Percentiles rank a stretch among this genome's conserved stretches.
phyloP scores from a whole-genome alignment of 2,329 filamentous ascomycete species.

The Emergomyces orientalis region DNA sequence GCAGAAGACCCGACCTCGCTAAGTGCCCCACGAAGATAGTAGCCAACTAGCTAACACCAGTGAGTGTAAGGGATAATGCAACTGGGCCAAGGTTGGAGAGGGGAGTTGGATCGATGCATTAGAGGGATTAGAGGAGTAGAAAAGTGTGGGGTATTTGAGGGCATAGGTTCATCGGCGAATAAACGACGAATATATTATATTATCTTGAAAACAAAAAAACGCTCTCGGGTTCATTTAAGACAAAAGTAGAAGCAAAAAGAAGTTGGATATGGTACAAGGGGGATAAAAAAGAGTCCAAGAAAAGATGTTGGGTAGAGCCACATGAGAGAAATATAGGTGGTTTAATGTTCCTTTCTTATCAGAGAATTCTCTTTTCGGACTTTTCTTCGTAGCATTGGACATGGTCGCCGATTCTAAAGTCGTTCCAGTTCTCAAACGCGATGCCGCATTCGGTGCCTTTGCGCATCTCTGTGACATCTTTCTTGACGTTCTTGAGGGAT shows the following conservation, averaged over 20 bases:
- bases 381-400: conserved; percentile 81
- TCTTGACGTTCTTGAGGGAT: conserved; percentile 85
- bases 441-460: conserved; percentile 94
- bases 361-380: conserved; percentile 55
- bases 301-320: conserved; percentile 2
- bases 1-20: no score
- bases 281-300: conserved; percentile 5
- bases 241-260: neutral
- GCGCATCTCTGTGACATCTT: conserved; percentile 77
- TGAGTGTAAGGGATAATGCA: neutral
- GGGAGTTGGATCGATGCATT: neutral
- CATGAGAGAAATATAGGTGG: neutral
- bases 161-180: neutral
- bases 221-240: neutral
- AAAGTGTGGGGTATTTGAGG: neutral
- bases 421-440: conserved; percentile 69
- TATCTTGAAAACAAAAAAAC: no score
- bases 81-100: neutral
- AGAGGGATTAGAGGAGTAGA: neutral
- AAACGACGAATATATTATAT: neutral
- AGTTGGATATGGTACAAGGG: neutral
- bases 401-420: conserved; percentile 69
- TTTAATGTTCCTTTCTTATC: neutral
- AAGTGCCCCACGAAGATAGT: no score
- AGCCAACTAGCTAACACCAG: neutral